Conservation (phyloP, 305 asterid species). For the Solanum hybrid region DNA sequence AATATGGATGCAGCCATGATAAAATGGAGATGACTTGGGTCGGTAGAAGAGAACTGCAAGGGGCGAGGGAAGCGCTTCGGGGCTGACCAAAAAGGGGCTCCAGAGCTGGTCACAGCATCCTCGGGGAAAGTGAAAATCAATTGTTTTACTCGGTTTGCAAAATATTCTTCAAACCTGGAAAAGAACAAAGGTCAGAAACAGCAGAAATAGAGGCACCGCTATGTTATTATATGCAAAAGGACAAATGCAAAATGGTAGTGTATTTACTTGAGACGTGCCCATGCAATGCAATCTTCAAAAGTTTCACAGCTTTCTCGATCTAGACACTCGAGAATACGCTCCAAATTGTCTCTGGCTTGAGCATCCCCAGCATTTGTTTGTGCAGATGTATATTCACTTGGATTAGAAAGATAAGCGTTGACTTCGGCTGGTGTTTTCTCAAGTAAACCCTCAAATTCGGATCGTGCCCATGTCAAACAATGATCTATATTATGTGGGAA, state of each 20-base stretch:
- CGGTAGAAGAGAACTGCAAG: constrained; percentile 50
- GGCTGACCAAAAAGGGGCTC: constrained; percentile 93
- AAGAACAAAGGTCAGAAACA: constrained; percentile 8
- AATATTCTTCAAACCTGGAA: constrained; percentile 86
- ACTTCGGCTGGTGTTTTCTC: constrained; percentile 93
- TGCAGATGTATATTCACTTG: constrained; percentile 54
- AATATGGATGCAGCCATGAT: constrained; percentile 64
- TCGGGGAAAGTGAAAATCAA: constrained; percentile 84
- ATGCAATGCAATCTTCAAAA: constrained; percentile 71
- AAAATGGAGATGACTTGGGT: constrained; percentile 85
- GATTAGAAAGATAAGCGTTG: constrained; percentile 71
- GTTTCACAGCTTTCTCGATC: constrained; percentile 69
- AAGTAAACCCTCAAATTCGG: constrained; percentile 91
- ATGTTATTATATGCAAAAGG: not conserved
- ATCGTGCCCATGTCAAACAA: constrained; percentile 95
- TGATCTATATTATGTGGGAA: constrained; percentile 95
- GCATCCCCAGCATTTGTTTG: constrained; percentile 93
- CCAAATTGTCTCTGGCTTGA: constrained; percentile 86
- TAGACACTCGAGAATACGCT: constrained; percentile 76
- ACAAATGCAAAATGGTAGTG: not conserved
- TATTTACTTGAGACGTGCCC: constrained; percentile 81
- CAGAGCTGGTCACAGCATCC: constrained; percentile 84
- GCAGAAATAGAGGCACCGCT: not conserved
- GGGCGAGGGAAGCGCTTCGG: constrained; percentile 90
- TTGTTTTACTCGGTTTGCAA: constrained; percentile 72